phyloP scores from a whole-genome alignment of 2,329 filamentous ascomycete genomes.

The Harringtonia aguacate region DNA sequence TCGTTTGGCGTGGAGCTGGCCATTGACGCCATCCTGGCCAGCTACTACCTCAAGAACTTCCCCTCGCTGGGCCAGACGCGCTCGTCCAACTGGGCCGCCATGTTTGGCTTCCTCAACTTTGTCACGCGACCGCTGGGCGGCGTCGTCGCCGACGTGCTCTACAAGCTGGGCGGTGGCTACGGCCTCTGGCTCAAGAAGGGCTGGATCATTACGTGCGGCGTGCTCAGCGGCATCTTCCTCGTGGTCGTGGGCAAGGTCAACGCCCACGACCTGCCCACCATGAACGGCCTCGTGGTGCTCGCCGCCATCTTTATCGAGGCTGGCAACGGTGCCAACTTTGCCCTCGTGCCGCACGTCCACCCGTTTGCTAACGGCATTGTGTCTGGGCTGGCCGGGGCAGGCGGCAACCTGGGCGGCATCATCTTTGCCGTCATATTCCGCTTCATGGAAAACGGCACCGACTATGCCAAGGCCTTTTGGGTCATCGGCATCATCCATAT shows the following conservation, averaged over 20 bases:
- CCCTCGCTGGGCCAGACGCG: slow-evolving; percentile 43
- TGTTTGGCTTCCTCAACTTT: slow-evolving; percentile 67
- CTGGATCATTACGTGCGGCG: slow-evolving; percentile 53
- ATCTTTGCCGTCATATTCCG: slow-evolving; percentile 77
- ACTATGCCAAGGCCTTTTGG: slow-evolving; percentile 66
- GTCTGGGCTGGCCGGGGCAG: slow-evolving; percentile 66
- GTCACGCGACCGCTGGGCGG: slow-evolving; percentile 57
- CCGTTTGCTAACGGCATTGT: slow-evolving; percentile 70
- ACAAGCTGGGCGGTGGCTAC: slow-evolving; percentile 22
- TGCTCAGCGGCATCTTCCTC: slow-evolving; percentile 46
- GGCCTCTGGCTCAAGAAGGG: slow-evolving; percentile 35
- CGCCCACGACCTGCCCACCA: slow-evolving; percentile 47
- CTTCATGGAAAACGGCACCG: slow-evolving; percentile 49
- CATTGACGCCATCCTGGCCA: slow-evolving; percentile 48
- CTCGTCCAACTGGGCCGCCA: slow-evolving; percentile 53
- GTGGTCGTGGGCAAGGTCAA: slow-evolving; percentile 55
- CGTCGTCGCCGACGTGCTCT: slow-evolving; percentile 39
- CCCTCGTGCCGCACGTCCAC: slow-evolving; percentile 78
- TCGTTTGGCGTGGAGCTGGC: slow-evolving; percentile 54
- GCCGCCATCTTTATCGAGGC: slow-evolving; percentile 77
- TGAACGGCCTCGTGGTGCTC: slow-evolving; percentile 68
- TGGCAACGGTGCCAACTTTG: slow-evolving; percentile 78
- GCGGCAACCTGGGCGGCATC: slow-evolving; percentile 77
- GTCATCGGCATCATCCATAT: slow-evolving; percentile 72
- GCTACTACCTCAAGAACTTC: slow-evolving; percentile 51